Conservation (phyloP, 352 stramenopile genomes). For the Phytopythium oedochilum region DNA sequence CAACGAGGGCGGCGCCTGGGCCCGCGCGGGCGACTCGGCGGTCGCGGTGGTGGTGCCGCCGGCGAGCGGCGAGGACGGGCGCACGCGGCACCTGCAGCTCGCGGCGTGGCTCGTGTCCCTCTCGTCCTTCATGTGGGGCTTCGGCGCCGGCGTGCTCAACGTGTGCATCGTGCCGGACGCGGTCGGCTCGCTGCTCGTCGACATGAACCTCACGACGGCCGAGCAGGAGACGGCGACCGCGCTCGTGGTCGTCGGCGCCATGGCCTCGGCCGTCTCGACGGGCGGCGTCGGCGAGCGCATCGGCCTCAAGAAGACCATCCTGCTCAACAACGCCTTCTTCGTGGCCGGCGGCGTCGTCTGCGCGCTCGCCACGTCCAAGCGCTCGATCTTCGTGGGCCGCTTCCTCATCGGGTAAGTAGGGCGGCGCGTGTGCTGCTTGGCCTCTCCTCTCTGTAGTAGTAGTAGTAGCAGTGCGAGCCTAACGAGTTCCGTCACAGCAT, state of each 20-base stretch:
- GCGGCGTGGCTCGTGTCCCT: slow-evolving; percentile 59
- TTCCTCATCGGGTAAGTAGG: slow-evolving; percentile 43
- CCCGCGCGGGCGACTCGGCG: neutral
- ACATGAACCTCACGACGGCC: slow-evolving; percentile 66
- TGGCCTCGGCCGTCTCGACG: slow-evolving; percentile 55
- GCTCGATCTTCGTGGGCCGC: slow-evolving; percentile 49
- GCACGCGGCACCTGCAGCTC: slow-evolving; percentile 34
- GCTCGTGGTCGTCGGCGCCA: slow-evolving; percentile 66
- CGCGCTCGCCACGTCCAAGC: slow-evolving; percentile 53
- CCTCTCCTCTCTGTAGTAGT: too few relatives aligned
- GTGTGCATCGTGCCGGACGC: slow-evolving; percentile 76
- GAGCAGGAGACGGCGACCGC: slow-evolving; percentile 75
- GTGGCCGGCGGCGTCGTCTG: slow-evolving; percentile 49
- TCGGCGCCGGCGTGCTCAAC: slow-evolving; percentile 63
- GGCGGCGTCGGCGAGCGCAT: slow-evolving; percentile 47
- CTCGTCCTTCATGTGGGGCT: slow-evolving; percentile 81
- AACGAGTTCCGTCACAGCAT: too few relatives aligned
- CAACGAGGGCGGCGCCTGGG: neutral
- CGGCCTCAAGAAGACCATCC: slow-evolving; percentile 60
- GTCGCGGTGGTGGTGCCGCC: neutral
- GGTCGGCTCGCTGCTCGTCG: slow-evolving; percentile 57
- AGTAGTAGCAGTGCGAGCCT: too few relatives aligned
- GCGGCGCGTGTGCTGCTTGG: too few relatives aligned
- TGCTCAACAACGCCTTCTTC: slow-evolving; percentile 75
- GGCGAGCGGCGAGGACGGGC: neutral